Conservation (phyloP, 176 grass and related monocot species). For the Ampelocalamus luodianensis region DNA sequence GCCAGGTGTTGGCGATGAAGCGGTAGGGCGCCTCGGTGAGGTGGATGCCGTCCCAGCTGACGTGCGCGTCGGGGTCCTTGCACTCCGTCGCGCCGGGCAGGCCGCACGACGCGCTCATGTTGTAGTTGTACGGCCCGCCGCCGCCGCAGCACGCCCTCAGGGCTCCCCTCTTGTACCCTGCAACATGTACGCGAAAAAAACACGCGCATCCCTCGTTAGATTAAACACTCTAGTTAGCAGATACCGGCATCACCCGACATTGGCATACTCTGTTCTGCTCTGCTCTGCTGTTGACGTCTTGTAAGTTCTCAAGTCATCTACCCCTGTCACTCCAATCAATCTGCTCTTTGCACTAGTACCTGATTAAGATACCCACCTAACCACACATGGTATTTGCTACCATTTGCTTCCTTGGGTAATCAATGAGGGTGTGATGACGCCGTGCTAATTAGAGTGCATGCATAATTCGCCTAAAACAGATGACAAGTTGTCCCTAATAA, state of each 20-base stretch:
- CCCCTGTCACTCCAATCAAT: background rate
- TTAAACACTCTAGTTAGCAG: background rate
- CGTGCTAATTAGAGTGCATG: background rate
- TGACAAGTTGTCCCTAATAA: background rate
- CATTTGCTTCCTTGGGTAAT: background rate
- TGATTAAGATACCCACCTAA: background rate
- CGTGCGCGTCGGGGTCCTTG: slow-evolving; percentile 57
- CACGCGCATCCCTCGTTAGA: background rate
- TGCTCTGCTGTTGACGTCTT: background rate
- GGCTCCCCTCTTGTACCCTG: slow-evolving; percentile 70
- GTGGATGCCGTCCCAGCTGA: slow-evolving; percentile 93
- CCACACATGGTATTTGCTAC: background rate
- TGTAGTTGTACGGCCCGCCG: slow-evolving; percentile 80
- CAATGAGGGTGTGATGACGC: background rate
- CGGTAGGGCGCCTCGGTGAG: slow-evolving; percentile 83
- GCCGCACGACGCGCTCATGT: slow-evolving; percentile 62
- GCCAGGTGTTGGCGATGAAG: slow-evolving; percentile 75
- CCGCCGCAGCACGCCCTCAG: slow-evolving; percentile 75
- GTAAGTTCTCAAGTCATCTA: background rate
- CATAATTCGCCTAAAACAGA: background rate
- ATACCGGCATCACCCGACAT: background rate
- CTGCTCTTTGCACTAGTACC: background rate
- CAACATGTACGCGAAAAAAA: background rate
- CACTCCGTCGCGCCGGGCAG: slow-evolving; percentile 57
- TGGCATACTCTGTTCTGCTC: background rate